phyloP scores from a whole-genome alignment of 805 yeast species.

The Barnettozyma siamensis region DNA sequence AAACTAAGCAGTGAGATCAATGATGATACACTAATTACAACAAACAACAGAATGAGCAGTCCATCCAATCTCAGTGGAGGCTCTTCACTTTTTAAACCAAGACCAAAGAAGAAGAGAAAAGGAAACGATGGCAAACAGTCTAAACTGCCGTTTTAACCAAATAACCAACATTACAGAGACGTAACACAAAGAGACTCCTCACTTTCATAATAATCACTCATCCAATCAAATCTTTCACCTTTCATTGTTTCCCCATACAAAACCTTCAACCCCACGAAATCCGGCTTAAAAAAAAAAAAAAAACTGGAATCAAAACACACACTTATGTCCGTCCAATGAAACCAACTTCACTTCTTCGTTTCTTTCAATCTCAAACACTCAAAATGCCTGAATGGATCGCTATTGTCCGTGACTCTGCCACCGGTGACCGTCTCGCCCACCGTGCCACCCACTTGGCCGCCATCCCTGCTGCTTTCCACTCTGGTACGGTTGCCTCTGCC shows the following conservation, averaged over 20 bases:
- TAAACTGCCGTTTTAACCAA: constrained; percentile 22
- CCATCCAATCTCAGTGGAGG: no score
- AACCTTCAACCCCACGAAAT: no score
- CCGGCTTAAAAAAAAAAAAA: no score
- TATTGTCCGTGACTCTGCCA: constrained; percentile 64
- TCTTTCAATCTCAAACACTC: not conserved
- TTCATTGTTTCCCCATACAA: no score
- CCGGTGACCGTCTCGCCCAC: constrained; percentile 39
- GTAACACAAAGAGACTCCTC: no score
- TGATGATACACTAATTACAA: no score
- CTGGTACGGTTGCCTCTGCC: constrained; percentile 41
- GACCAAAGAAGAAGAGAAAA: constrained; percentile 5
- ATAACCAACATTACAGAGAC: no score
- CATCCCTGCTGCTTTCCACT: constrained; percentile 37
- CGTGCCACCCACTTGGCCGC: constrained; percentile 50
- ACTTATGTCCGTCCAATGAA: no score
- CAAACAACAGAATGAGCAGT: no score
- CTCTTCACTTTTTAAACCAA: not conserved
- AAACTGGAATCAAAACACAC: no score
- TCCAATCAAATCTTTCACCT: no score
- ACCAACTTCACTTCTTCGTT: not conserved
- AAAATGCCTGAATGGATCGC: constrained; percentile 60
- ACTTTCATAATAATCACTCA: no score
- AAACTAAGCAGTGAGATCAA: constrained; percentile 35
- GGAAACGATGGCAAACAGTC: constrained; percentile 19